Evolutionary conservation across 805 yeast genomes (phyloP), one percentile per base, ranked within the genome.

Genomic region (Debaryomyces castellii): DNA sequence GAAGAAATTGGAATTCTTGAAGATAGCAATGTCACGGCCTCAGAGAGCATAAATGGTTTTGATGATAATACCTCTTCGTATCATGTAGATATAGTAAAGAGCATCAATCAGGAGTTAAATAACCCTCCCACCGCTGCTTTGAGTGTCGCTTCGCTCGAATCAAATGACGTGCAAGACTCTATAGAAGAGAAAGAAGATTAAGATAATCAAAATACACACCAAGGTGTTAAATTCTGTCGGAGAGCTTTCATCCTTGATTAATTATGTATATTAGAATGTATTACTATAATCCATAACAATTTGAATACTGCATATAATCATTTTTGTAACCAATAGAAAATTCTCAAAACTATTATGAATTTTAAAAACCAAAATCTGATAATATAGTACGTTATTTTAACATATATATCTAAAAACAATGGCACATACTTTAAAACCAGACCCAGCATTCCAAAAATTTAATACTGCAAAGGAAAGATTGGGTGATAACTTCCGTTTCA

Each of bases 351-450:
- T 20, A 35, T 16, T 30, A 23, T 35, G 24, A 35, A 10, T 35
- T 35, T 35, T 20, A n/a, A 35, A 35, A 20, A 35, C 18, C n/a
- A 9, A 5, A 8, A n/a, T 20, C n/a, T 17, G 18, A 21, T 21
- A 20, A 35, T 20, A 21, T 35, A 33, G 16, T 11, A n/a, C 14
- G 38, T 20, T 21, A 35, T 35, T 35, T 18, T 11, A 20, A 34
- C 23, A 34, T 34, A 3, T 20, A 35, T 18, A 20, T 18, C 16
- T 8, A 12, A 21, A 3, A 37, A 52, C 12, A 9, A 72, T 72
- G 77, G 77, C 76, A 41, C 67, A 61, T 49, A 72, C 77, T 37
- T 67, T 72, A 50, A 65, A 55, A 59, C 74, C 73, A 48, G 77
- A 72, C 53, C 67, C 64, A 36, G 74, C 61, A 40, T 63, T 70